Percentiles rank a stretch among this genome's conserved stretches.
Conservation (phyloP, 306 rosid species). For the Luffa acutangula region DNA sequence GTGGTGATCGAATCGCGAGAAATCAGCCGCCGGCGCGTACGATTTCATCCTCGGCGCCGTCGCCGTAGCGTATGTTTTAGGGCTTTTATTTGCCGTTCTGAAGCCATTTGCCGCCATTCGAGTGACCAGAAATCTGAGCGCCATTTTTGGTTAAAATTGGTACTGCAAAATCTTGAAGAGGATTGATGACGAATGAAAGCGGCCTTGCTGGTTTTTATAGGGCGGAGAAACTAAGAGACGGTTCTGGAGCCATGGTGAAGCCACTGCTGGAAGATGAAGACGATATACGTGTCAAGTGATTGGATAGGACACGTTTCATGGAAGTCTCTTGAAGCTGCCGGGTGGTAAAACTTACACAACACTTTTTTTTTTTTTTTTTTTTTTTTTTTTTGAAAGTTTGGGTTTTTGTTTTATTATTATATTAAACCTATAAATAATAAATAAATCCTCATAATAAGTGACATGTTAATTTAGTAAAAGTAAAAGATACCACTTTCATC, state of each 20-base stretch:
- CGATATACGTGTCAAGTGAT: not conserved
- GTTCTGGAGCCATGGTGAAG: not conserved
- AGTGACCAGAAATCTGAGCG: not conserved
- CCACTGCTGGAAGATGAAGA: not conserved
- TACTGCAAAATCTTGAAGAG: not conserved
- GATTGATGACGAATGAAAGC: no score
- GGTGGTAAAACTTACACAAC: not conserved
- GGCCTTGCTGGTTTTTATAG: not conserved
- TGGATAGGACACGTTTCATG: not conserved
- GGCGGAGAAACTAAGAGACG: not conserved
- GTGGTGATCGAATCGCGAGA: not conserved
- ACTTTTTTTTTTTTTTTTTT: no score
- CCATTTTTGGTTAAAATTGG: not conserved
- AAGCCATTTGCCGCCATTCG: not conserved
- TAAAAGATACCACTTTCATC: no score
- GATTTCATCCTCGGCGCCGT: slow-evolving; percentile 41
- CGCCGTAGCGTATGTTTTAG: slow-evolving; percentile 25
- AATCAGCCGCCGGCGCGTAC: slow-evolving; percentile 30
- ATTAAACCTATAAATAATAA: no score
- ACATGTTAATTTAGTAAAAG: no score
- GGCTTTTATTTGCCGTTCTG: not conserved
- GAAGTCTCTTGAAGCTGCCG: not conserved
- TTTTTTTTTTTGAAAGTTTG: no score
- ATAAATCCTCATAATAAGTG: no score
- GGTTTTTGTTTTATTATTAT: not conserved